Conservation (phyloP, 2,329 filamentous ascomycete species). For the Colletotrichum lini region DNA sequence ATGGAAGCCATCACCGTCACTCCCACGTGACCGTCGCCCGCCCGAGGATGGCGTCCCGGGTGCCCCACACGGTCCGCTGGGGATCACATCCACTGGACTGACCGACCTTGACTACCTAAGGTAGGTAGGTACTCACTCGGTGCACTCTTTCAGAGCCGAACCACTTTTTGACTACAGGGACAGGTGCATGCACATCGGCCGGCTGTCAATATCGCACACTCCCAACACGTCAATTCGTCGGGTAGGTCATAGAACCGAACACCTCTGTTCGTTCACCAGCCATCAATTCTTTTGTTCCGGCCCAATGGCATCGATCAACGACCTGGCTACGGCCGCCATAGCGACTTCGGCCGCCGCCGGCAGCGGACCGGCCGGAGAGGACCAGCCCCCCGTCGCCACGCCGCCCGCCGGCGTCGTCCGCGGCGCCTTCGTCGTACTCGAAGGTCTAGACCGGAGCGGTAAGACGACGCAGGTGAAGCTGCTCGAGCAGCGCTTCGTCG, state of each 20-base stretch:
- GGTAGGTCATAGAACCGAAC: not conserved
- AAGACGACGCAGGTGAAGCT: conserved; percentile 91
- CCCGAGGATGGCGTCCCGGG: conserved; percentile 20
- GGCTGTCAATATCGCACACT: not conserved
- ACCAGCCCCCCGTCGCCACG: conserved; percentile 4
- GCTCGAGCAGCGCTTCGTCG: conserved; percentile 69
- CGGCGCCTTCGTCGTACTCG: conserved; percentile 85
- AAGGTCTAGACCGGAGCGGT: conserved; percentile 90
- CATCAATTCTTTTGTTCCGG: not conserved
- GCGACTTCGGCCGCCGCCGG: conserved; percentile 53
- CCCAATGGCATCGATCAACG: conserved; percentile 64
- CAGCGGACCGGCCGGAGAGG: conserved; percentile 16
- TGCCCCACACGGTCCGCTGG: conserved; percentile 22
- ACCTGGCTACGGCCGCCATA: conserved; percentile 64
- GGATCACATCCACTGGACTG: not conserved
- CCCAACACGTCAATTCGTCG: not conserved
- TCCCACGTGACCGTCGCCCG: conserved; percentile 31
- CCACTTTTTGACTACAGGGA: not conserved
- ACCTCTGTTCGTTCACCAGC: not conserved
- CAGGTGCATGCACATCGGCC: not conserved
- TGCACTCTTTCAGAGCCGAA: not conserved
- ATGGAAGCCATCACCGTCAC: not conserved
- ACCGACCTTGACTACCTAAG: not conserved
- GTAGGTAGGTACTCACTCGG: too few species aligned
- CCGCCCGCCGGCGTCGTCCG: conserved; percentile 54